Base-by-base conservation (phyloP, 768 basidiomycete genomes). In the Suillus paluster region DNA sequence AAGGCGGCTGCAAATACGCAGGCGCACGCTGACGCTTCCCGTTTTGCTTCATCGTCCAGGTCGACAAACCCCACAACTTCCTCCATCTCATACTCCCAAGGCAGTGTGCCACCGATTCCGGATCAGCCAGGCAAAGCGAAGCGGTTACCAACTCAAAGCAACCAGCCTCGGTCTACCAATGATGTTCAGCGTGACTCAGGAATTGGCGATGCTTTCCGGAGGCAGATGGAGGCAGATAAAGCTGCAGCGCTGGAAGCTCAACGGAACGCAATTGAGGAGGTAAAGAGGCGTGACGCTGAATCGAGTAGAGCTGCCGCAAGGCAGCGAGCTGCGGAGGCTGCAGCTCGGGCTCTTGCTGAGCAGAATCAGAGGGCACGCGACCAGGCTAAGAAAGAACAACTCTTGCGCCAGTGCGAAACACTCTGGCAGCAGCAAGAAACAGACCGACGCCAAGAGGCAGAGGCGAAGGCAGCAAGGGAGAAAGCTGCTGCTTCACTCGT, bases 121-220 rank as follows among this genome's bases (percentile, higher is more conserved):
- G 8, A 65, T 25, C 53, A 19, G 36, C 23, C 17, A 55, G 36
- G 53, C 36, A 42, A 60, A 54, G 19, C 41, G n/a, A 27, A n/a
- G n/a, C n/a, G n/a, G n/a, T n/a, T n/a, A n/a, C n/a, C n/a, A n/a
- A n/a, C n/a, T n/a, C n/a, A n/a, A n/a, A n/a, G n/a, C n/a, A n/a
- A n/a, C n/a, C 59, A n/a, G 19, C 27, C 49, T 10, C 49, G n/a
- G 27, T 39, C n/a, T 45, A 36, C 12, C 21, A 23, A 59, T 33
- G 5, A 58, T 57, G 66, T 21, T 0, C 65, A 56, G 25, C 80
- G 84, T 25, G 88, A 88, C 69, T 48, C 77, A 21, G 88, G 83
- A 0, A 85, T 89, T 5, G 67, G 79, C 0, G 84, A 89, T 68
- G 68, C 67, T 1, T 68, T 80, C 12, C 89, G 88, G 88, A 27